Percentiles rank a stretch among this genome's conserved stretches.
phyloP scores from a whole-genome alignment of 345 rosid genomes.

The Gossypium rotundifolium region DNA sequence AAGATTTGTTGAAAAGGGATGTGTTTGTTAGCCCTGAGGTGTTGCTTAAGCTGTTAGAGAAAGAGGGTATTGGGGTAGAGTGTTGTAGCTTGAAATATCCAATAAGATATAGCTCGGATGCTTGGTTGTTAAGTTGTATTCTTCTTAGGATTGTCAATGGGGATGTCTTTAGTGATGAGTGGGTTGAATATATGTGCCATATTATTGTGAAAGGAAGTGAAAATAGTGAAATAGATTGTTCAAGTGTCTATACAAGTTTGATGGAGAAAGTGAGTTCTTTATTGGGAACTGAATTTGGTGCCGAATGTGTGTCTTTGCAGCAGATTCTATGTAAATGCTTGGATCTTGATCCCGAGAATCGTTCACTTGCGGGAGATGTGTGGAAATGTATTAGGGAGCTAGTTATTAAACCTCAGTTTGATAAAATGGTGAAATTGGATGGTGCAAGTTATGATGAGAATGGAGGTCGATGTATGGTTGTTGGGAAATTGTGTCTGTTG shows the following conservation, averaged over 20 bases:
- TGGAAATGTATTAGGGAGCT: slow-evolving; percentile 64
- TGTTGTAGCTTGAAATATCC: slow-evolving; percentile 19
- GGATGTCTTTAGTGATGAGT: slow-evolving; percentile 31
- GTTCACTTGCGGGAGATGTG: slow-evolving; percentile 51
- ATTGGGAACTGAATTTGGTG: slow-evolving; percentile 31
- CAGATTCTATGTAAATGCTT: slow-evolving; percentile 47
- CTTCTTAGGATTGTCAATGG: slow-evolving; percentile 54
- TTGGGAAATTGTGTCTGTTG: slow-evolving; percentile 46
- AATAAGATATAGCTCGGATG: slow-evolving; percentile 47
- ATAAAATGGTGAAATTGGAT: slow-evolving; percentile 24
- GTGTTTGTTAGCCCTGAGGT: slow-evolving; percentile 62
- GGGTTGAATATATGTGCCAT: slow-evolving; percentile 28
- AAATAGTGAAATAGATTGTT: slow-evolving; percentile 25
- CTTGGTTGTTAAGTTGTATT: slow-evolving; percentile 67
- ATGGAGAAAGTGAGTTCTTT: slow-evolving; percentile 33
- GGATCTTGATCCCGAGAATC: slow-evolving; percentile 47
- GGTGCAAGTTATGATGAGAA: slow-evolving; percentile 20
- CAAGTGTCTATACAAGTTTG: slow-evolving; percentile 28
- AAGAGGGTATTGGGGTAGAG: slow-evolving; percentile 24
- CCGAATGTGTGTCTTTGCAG: slow-evolving; percentile 31
- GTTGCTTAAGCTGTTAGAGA: slow-evolving; percentile 41
- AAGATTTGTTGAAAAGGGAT: slow-evolving; percentile 28
- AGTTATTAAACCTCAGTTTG: slow-evolving; percentile 30
- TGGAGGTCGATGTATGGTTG: slow-evolving; percentile 36
- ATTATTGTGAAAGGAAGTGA: slow-evolving; percentile 20